Evolutionary conservation across 176 grass and related monocot species (phyloP).

Genomic region (Carex myosuroides): DNA sequence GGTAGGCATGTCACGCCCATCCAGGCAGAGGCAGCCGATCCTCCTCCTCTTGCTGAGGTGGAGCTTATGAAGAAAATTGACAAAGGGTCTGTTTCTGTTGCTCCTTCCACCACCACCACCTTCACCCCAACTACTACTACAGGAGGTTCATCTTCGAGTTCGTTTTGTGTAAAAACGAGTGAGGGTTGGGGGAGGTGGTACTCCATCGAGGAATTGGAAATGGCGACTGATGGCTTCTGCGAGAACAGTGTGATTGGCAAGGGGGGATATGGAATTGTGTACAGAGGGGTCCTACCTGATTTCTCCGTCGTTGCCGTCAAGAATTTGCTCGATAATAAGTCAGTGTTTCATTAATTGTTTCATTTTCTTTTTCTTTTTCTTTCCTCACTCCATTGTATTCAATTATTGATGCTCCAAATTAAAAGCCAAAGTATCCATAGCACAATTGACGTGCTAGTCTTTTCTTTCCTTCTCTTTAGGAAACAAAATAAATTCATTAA

Average conservation of each 20-base stretch:
- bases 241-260: slow-evolving; percentile 59
- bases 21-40: background rate
- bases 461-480: background rate
- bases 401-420: background rate
- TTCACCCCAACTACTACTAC: background rate
- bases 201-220: slow-evolving; percentile 69
- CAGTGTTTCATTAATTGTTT: slow-evolving; percentile 8
- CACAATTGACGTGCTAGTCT: background rate
- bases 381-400: background rate
- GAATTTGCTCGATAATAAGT: slow-evolving; percentile 92
- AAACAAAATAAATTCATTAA: background rate
- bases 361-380: no score
- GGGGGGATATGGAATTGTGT: slow-evolving; percentile 85
- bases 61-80: slow-evolving; percentile 17
- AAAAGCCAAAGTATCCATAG: background rate
- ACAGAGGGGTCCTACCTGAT: slow-evolving; percentile 70
- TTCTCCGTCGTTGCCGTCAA: slow-evolving; percentile 81
- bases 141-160: slow-evolving; percentile 26
- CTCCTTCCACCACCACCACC: background rate
- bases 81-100: background rate
- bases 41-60: slow-evolving; percentile 5
- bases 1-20: slow-evolving; percentile 4
- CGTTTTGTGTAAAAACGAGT: slow-evolving; percentile 23
- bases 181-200: slow-evolving; percentile 77
- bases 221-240: slow-evolving; percentile 52